Evolutionary conservation across 2,329 filamentous ascomycete genomes (phyloP), one percentile per base, ranked within the genome.

Genomic region (Colletotrichum gloeosporioides): DNA sequence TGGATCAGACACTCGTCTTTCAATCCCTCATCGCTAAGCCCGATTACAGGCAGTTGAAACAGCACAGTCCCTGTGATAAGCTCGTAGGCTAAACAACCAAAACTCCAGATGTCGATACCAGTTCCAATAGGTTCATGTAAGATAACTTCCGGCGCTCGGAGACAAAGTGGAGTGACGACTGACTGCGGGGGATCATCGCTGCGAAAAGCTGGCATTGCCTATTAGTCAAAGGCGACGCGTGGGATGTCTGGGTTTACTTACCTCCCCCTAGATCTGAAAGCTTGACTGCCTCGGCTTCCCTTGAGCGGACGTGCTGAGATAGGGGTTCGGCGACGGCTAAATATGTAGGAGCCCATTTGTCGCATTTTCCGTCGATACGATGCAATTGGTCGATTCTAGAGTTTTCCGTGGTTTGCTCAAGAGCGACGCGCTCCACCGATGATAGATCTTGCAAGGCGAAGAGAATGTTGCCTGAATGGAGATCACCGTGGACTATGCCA

Each of bases 1-100:
- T 77, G 78, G 13, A 79, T 75, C 55, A 80, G 32, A 31, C 75
- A 29, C n/a, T 69, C 66, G 16, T 78, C 78, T 15, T 75, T 67
- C 31, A 72, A 32, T 7, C 59, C 31, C 8, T 77, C 76, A 13
- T 75, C 65, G 7, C 64, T 53, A 2, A 57, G 29, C 18, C 67
- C 71, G 39, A 68, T 73, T 39, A 34, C 63, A n/a, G 44, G 44
- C 1, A 74, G 15, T 6, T 61, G 57, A 15, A 79, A 78, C 3
- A 80, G 74, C n/a, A 39, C 22, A 15, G n/a, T 53, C 34, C 76
- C 79, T 4, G 75, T 77, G 31, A 79, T 16, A 34, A 79, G 57
- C 71, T 77, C 78, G 49, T 77, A 80, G 29, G 73, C 39, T 22
- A 80, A 61, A 63, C 79, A 80, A 22, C 78, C 79, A 25, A 80